Conservation (phyloP, 2,329 filamentous ascomycete genomes). For the Aspergillus niger region DNA sequence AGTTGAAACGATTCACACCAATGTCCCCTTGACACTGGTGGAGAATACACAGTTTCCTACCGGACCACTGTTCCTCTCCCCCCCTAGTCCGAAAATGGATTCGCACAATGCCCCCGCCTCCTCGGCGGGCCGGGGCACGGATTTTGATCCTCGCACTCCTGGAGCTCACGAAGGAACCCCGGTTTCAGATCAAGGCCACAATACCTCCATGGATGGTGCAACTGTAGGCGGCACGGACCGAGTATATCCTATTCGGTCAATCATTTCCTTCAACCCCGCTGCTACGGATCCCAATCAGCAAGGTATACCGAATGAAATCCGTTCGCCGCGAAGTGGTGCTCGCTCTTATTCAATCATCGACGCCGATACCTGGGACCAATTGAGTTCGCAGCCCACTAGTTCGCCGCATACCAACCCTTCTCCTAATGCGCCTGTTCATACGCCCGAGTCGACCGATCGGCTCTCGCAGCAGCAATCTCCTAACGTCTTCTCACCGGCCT, state of each 20-base stretch:
- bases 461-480: slow-evolving; percentile 7
- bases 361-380: slow-evolving; percentile 25
- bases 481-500: background rate
- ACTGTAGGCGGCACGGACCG: slow-evolving; percentile 53
- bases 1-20: background rate
- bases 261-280: slow-evolving; percentile 68
- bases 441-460: background rate
- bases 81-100: background rate
- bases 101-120: background rate
- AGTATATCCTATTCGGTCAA: slow-evolving; percentile 81
- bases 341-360: slow-evolving; percentile 35
- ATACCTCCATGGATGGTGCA: background rate
- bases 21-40: background rate
- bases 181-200: background rate
- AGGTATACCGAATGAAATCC: slow-evolving; percentile 11
- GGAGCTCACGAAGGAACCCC: background rate
- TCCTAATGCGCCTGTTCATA: background rate
- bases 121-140: background rate
- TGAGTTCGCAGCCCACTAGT: slow-evolving; percentile 21
- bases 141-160: background rate
- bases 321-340: slow-evolving; percentile 27
- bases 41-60: background rate
- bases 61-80: background rate
- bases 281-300: slow-evolving; percentile 37
- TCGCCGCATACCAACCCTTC: background rate